phyloP scores from a whole-genome alignment of 208 protist genomes.

The Leishmania braziliensis region DNA sequence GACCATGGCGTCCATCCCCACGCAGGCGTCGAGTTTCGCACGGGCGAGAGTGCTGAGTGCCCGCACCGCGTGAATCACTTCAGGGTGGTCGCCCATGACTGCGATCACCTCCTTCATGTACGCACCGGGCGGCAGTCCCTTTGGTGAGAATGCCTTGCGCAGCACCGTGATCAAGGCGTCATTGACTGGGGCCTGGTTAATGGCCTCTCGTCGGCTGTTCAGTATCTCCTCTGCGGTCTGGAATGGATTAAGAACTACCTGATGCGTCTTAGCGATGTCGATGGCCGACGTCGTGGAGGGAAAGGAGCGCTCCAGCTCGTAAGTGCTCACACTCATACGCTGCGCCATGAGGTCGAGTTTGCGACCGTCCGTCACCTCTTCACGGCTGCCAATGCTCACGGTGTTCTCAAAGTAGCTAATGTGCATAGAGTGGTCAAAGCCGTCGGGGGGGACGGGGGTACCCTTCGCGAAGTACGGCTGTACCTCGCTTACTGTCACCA shows the following conservation, averaged over 20 bases:
- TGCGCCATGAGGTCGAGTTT: conserved; percentile 69
- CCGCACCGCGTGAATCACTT: conserved; percentile 61
- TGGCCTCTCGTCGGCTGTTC: conserved; percentile 49
- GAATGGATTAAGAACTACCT: conserved; percentile 64
- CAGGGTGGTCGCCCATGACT: conserved; percentile 52
- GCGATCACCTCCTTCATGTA: conserved; percentile 88
- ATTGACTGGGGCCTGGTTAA: conserved; percentile 54
- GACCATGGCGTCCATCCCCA: conserved; percentile 47
- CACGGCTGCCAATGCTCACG: conserved; percentile 35
- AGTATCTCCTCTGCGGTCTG: conserved; percentile 77
- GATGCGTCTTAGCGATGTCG: conserved; percentile 53
- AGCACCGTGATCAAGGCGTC: conserved; percentile 57
- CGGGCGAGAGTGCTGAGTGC: conserved; percentile 41
- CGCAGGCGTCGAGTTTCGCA: conserved; percentile 62
- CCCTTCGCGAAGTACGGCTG: conserved; percentile 70
- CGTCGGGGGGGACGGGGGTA: conserved; percentile 44
- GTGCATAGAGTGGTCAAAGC: conserved; percentile 73
- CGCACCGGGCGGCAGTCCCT: conserved; percentile 65
- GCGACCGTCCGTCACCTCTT: conserved; percentile 21
- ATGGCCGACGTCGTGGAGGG: conserved; percentile 83
- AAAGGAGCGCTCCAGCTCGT: conserved; percentile 79
- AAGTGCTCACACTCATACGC: conserved; percentile 70
- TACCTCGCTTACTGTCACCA: conserved; percentile 80
- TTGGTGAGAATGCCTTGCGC: conserved; percentile 63
- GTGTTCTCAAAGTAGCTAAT: conserved; percentile 70